Conservation (phyloP, 1,139 yeast species). For the Kurtzmaniella quercitrusa region DNA sequence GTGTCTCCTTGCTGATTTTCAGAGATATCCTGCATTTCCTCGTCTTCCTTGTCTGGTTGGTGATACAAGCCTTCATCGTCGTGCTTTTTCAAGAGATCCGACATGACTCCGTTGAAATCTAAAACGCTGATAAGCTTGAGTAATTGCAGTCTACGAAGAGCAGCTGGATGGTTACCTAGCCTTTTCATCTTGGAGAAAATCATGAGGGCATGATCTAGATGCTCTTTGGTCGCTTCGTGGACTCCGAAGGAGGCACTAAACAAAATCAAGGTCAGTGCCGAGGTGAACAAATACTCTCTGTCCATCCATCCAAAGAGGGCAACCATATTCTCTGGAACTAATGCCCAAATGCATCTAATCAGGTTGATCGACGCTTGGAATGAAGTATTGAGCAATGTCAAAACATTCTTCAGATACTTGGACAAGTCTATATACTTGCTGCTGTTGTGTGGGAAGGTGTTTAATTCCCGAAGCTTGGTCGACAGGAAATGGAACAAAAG, state of each 20-base stretch:
- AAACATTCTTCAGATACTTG: conserved; percentile 61
- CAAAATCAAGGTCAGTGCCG: conserved; percentile 71
- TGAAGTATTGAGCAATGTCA: conserved; percentile 71
- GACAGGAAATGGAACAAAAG: conserved; percentile 75
- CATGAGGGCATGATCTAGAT: conserved; percentile 67
- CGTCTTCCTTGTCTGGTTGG: not conserved
- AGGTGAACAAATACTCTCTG: conserved; percentile 75
- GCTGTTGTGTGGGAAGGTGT: conserved; percentile 19
- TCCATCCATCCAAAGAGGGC: conserved; percentile 89
- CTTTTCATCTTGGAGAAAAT: conserved; percentile 72
- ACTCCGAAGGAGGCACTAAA: conserved; percentile 83
- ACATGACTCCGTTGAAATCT: conserved; percentile 67
- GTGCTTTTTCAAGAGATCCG: conserved; percentile 51
- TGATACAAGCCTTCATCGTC: conserved; percentile 36
- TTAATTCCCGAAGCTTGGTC: conserved; percentile 52
- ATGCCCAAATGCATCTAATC: conserved; percentile 67
- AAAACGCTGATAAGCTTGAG: conserved; percentile 59
- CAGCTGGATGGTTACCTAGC: conserved; percentile 76
- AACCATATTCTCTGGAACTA: conserved; percentile 71
- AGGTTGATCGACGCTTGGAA: conserved; percentile 82
- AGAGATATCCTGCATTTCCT: not conserved
- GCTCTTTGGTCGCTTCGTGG: conserved; percentile 69
- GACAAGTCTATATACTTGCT: conserved; percentile 64
- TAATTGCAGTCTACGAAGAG: conserved; percentile 66
- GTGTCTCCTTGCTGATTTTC: not conserved